These are phyloP conservation scores for Scheffersomyces illinoinensis DNA, from an alignment of 1,139 yeast species.

Conservation along the genomic window DNA sequence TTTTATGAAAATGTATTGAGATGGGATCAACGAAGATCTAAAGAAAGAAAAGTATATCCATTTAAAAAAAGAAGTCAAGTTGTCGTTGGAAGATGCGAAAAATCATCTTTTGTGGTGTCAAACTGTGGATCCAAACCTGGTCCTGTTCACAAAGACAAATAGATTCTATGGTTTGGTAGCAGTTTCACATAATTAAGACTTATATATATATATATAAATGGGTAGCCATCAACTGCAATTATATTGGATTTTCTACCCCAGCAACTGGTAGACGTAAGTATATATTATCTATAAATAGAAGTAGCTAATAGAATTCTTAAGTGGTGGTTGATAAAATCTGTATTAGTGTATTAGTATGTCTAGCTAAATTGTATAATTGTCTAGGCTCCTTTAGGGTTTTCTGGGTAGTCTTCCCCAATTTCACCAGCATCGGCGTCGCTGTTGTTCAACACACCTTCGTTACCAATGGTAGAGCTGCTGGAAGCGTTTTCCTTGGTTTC, in stretches of 20 bases:
- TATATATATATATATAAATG: no score
- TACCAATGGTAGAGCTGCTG: conserved; percentile 17
- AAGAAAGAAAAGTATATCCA: neutral
- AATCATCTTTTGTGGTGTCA: neutral
- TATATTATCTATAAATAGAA: no score
- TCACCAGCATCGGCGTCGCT: neutral
- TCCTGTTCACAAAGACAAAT: neutral
- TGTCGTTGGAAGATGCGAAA: neutral
- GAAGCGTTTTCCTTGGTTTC: conserved; percentile 34
- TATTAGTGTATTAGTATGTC: neutral
- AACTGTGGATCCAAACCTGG: neutral
- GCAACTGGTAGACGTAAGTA: no score
- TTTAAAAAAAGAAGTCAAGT: neutral
- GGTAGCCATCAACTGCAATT: no score
- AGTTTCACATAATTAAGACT: no score
- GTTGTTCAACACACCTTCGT: conserved; percentile 10
- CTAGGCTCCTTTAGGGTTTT: neutral
- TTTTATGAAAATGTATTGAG: neutral
- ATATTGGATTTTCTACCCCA: no score
- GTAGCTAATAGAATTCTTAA: neutral
- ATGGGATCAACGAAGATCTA: neutral
- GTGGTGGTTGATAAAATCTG: neutral
- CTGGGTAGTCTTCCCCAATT: neutral
- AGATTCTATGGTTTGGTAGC: neutral
- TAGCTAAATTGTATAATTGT: neutral